Percentiles rank a stretch among this genome's conserved stretches.
Conservation (phyloP, 495 filamentous ascomycete genomes). For the Aspergillus sclerotioniger region DNA sequence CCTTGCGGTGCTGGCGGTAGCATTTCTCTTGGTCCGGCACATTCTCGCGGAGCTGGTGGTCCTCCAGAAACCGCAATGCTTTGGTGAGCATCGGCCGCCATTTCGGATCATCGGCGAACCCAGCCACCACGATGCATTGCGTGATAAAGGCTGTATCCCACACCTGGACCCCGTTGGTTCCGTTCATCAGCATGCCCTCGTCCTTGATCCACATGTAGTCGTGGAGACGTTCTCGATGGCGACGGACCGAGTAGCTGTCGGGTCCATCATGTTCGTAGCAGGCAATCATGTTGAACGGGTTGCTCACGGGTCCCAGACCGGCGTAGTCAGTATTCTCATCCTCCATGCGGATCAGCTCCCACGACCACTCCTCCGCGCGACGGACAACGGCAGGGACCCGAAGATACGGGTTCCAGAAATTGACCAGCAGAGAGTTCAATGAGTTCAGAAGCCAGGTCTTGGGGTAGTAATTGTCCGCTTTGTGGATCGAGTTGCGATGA, state of each 20-base stretch:
- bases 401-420: slow-evolving; percentile 74
- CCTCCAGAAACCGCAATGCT: slow-evolving; percentile 82
- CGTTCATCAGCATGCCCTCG: slow-evolving; percentile 92
- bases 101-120: slow-evolving; percentile 70
- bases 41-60: slow-evolving; percentile 87
- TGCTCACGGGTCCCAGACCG: slow-evolving; percentile 84
- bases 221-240: slow-evolving; percentile 74
- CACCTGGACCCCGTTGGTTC: slow-evolving; percentile 92
- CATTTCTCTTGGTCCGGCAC: slow-evolving; percentile 73
- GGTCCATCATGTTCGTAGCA: slow-evolving; percentile 84
- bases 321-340: slow-evolving; percentile 89
- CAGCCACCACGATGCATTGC: slow-evolving; percentile 74
- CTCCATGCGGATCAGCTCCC: slow-evolving; percentile 79
- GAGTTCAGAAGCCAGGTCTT: slow-evolving; percentile 79
- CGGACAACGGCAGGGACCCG: slow-evolving; percentile 55
- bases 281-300: slow-evolving; percentile 78
- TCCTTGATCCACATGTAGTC: slow-evolving; percentile 91
- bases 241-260: slow-evolving; percentile 68
- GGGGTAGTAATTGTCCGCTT: slow-evolving; percentile 86
- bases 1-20: slow-evolving; percentile 90
- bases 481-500: slow-evolving; percentile 79
- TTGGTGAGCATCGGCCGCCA: slow-evolving; percentile 82
- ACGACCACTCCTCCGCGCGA: slow-evolving; percentile 72
- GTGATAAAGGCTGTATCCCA: slow-evolving; percentile 95
- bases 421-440: slow-evolving; percentile 71